Evolutionary conservation across 345 rosid genomes (phyloP).

Genomic region (Eucalyptus sp.): DNA sequence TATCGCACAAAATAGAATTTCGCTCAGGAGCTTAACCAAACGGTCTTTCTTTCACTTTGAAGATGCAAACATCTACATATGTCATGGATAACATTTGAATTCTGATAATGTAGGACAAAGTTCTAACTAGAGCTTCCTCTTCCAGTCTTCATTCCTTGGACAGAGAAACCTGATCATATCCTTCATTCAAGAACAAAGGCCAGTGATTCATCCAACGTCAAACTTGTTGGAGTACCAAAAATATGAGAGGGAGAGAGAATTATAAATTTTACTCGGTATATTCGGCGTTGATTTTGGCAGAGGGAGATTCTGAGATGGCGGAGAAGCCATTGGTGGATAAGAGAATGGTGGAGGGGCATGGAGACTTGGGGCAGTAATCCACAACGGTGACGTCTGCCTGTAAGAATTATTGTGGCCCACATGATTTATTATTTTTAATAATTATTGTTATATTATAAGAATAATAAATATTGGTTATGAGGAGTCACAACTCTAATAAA

Average conservation of each 20-base stretch:
- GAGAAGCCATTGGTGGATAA: slow-evolving; percentile 10
- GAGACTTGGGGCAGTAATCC: no score
- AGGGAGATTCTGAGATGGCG: background rate
- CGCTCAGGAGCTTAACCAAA: background rate
- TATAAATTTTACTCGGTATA: slow-evolving; percentile 9
- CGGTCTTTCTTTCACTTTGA: background rate
- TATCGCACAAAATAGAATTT: background rate
- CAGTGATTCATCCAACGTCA: background rate
- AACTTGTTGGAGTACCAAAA: background rate
- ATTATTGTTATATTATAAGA: no score
- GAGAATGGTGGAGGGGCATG: slow-evolving; percentile 6
- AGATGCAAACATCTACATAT: background rate
- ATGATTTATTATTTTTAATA: no score
- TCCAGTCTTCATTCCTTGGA: background rate
- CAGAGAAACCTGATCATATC: background rate
- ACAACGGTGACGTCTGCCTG: no score
- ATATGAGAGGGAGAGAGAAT: background rate
- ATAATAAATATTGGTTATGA: no score
- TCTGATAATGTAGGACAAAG: background rate
- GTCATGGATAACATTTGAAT: background rate
- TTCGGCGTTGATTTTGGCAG: slow-evolving; percentile 18
- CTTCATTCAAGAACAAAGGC: background rate
- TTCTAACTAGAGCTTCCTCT: background rate
- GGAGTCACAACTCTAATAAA: no score
- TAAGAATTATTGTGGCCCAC: no score